phyloP scores from a whole-genome alignment of 371 early-diverging fungal genomes.

The Haplosporangium sp. region DNA sequence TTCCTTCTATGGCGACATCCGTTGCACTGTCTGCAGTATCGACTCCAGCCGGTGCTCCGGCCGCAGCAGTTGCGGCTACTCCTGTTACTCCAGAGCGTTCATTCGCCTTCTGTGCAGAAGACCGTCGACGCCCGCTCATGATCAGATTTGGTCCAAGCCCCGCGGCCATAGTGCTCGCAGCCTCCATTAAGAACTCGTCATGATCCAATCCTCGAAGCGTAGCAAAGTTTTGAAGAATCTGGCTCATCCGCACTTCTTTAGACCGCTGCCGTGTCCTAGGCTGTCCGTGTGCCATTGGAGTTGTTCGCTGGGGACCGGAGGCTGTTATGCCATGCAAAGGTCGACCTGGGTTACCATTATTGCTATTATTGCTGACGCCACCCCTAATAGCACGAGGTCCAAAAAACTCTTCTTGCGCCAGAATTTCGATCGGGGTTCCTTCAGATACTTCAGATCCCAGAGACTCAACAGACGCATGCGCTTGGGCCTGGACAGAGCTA shows the following conservation, averaged over 20 bases:
- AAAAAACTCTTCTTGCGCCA: conserved; percentile 37
- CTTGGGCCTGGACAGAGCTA: conserved; percentile 4
- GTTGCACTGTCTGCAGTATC: background rate
- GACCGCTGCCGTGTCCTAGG: conserved; percentile 22
- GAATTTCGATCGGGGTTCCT: conserved; percentile 34
- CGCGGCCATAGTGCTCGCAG: conserved; percentile 1
- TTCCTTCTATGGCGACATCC: conserved; percentile 15
- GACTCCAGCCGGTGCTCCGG: conserved; percentile 2
- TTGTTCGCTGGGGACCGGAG: conserved; percentile 2
- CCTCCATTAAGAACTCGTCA: conserved; percentile 28
- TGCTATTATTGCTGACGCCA: background rate
- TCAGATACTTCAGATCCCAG: conserved; percentile 22
- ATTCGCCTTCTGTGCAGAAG: background rate
- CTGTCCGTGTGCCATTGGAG: background rate
- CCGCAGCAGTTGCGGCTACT: background rate
- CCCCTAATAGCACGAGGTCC: conserved; percentile 18
- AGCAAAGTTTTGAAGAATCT: conserved; percentile 37
- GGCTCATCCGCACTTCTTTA: conserved; percentile 48
- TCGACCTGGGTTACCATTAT: background rate
- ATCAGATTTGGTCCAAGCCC: conserved; percentile 1
- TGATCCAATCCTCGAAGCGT: conserved; percentile 40
- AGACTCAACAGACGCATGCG: conserved; percentile 19
- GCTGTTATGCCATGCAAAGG: background rate
- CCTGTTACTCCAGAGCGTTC: background rate
- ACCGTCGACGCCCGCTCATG: conserved; percentile 15